These are phyloP conservation scores for Lachnellula occidentalis DNA, from an alignment of 2,329 filamentous ascomycete species.

Conservation along the genomic window DNA sequence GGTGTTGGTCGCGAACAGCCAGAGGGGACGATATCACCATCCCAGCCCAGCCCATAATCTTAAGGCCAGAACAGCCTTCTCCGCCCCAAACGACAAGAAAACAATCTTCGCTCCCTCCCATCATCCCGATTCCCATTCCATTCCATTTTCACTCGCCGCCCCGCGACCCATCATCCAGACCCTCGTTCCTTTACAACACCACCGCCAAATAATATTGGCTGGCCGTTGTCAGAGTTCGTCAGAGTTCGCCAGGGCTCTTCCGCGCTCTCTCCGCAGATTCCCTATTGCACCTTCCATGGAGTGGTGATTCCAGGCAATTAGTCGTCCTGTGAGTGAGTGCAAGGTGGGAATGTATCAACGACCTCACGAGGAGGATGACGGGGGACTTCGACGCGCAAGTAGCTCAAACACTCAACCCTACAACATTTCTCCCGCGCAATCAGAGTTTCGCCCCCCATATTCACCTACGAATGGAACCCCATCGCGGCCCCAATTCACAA, in stretches of 20 bases:
- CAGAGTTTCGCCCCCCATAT: constrained; percentile 23
- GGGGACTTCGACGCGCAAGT: constrained; percentile 23
- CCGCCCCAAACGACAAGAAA: not conserved
- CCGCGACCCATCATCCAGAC: not conserved
- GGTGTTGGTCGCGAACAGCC: not conserved
- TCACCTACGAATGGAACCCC: constrained; percentile 27
- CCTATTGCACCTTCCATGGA: constrained; percentile 21
- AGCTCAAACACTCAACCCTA: constrained; percentile 24
- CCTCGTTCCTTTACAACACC: not conserved
- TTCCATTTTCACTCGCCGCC: not conserved
- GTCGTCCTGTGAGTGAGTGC: constrained; percentile 16
- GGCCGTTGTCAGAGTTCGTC: constrained; percentile 9
- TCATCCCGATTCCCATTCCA: not conserved
- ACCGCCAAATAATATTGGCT: not conserved
- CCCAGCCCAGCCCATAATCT: not conserved
- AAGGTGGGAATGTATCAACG: constrained; percentile 24
- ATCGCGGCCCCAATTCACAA: constrained; percentile 28
- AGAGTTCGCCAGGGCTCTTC: constrained; percentile 1
- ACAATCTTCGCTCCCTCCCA: not conserved
- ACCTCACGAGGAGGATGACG: constrained; percentile 23
- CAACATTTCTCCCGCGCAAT: constrained; percentile 24
- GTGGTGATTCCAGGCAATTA: constrained; percentile 11
- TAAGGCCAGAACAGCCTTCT: not conserved
- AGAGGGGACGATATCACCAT: not conserved
- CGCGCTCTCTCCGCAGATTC: not conserved